Conservation (phyloP, 2,329 filamentous ascomycete genomes). For the Fusarium nelsonii region DNA sequence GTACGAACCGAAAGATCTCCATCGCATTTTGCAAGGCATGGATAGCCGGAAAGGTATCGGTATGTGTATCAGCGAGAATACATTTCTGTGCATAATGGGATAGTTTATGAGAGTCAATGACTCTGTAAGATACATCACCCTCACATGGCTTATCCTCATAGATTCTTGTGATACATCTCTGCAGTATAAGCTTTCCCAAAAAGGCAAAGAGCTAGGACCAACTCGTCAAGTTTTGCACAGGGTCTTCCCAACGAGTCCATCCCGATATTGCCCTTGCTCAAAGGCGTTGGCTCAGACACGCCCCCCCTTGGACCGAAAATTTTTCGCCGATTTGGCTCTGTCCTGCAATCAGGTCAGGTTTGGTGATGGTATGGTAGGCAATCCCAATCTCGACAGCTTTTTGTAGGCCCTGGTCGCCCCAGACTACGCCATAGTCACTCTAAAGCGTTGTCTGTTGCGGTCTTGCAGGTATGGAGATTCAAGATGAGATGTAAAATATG, state of each 20-base stretch:
- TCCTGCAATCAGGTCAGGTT: constrained; percentile 5
- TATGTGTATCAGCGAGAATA: too few relatives aligned
- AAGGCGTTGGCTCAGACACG: constrained; percentile 5
- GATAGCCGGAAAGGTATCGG: background rate
- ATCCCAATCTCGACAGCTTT: constrained; percentile 36
- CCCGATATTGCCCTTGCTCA: constrained; percentile 44
- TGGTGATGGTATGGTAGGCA: constrained; percentile 13
- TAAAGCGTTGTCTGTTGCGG: constrained; percentile 5
- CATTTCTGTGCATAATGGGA: background rate
- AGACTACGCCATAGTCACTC: constrained; percentile 22
- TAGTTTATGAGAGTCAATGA: constrained; percentile 28
- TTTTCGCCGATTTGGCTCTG: constrained; percentile 40
- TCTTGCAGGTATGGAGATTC: constrained; percentile 14
- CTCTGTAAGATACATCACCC: background rate
- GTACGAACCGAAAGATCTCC: background rate
- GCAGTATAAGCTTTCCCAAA: constrained; percentile 39
- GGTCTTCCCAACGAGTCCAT: constrained; percentile 21
- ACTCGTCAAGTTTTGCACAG: constrained; percentile 34
- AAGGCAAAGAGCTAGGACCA: constrained; percentile 47
- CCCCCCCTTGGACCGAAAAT: constrained; percentile 45
- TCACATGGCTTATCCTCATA: background rate
- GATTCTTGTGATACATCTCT: constrained; percentile 11
- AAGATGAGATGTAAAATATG: constrained; percentile 33
- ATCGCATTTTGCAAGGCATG: background rate
- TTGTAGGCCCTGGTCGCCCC: constrained; percentile 36